Evolutionary conservation across 768 basidiomycete species (phyloP).

Genomic region (Kwoniella sp.): DNA sequence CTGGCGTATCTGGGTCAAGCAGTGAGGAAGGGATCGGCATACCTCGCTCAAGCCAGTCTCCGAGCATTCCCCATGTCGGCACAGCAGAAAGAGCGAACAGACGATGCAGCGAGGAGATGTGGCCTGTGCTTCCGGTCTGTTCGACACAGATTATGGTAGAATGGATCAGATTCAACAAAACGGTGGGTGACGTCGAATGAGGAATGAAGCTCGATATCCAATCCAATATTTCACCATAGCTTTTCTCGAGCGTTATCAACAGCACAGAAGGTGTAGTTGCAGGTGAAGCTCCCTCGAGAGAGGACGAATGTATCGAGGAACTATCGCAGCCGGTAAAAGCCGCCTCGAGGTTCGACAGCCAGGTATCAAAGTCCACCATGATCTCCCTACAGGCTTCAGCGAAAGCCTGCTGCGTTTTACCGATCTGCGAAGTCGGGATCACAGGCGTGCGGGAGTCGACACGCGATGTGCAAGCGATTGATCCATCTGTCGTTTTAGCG

Average conservation of each 20-base stretch:
- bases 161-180: slow-evolving; percentile 36
- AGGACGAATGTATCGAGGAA: neutral
- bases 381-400: slow-evolving; percentile 33
- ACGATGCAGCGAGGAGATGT: neutral
- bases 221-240: slow-evolving; percentile 21
- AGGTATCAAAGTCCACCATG: slow-evolving; percentile 19
- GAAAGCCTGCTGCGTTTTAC: slow-evolving; percentile 41
- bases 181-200: slow-evolving; percentile 18
- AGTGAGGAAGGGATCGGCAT: slow-evolving; percentile 40
- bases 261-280: slow-evolving; percentile 27
- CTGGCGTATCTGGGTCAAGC: slow-evolving; percentile 12
- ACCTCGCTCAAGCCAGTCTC: slow-evolving; percentile 38
- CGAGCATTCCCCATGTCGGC: slow-evolving; percentile 39
- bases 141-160: slow-evolving; percentile 1
- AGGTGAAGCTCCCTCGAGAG: neutral
- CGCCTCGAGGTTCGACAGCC: slow-evolving; percentile 35
- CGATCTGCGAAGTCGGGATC: neutral
- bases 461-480: neutral
- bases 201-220: slow-evolving; percentile 18
- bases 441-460: neutral
- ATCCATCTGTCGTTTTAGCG: neutral
- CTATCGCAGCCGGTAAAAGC: slow-evolving; percentile 19
- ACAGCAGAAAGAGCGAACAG: slow-evolving; percentile 32
- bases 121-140: neutral
- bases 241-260: slow-evolving; percentile 21